These are phyloP conservation scores for Cardamine resedifolia DNA, from an alignment of 345 rosid genomes.

Conservation along the genomic window DNA sequence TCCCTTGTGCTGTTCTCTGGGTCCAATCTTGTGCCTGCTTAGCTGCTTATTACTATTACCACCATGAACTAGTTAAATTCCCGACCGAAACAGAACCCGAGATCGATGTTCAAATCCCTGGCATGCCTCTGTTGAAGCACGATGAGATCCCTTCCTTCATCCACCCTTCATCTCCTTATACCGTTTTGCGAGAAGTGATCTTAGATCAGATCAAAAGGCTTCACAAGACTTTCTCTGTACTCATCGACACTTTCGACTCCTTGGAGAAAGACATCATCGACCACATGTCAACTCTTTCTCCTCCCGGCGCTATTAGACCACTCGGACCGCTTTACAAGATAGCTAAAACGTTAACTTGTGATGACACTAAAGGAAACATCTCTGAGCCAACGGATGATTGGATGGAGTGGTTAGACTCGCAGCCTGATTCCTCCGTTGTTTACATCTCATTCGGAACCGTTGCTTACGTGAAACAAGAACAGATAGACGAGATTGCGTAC, in stretches of 20 bases:
- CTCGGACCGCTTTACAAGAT: slow-evolving; percentile 62
- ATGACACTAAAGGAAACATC: slow-evolving; percentile 47
- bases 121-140: slow-evolving; percentile 63
- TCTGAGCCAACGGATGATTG: slow-evolving; percentile 56
- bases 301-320: slow-evolving; percentile 39
- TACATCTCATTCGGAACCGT: slow-evolving; percentile 81
- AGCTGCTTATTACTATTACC: slow-evolving; percentile 62
- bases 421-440: slow-evolving; percentile 65
- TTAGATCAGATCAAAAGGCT: slow-evolving; percentile 62
- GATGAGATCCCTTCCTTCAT: slow-evolving; percentile 85
- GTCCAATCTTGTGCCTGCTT: slow-evolving; percentile 87
- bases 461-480: slow-evolving; percentile 62
- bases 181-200: slow-evolving; percentile 48
- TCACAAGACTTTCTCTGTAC: slow-evolving; percentile 61
- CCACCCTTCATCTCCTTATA: slow-evolving; percentile 53
- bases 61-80: slow-evolving; percentile 50
- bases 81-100: slow-evolving; percentile 56
- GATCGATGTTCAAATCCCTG: slow-evolving; percentile 64
- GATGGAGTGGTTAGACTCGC: slow-evolving; percentile 73
- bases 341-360: slow-evolving; percentile 21
- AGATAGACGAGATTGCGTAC: slow-evolving; percentile 67
- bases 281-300: slow-evolving; percentile 58
- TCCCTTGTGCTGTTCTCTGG: slow-evolving; percentile 91
- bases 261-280: slow-evolving; percentile 69
- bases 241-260: slow-evolving; percentile 71